Base-by-base conservation (phyloP, 495 filamentous ascomycete species). In the Tuber brumale region DNA sequence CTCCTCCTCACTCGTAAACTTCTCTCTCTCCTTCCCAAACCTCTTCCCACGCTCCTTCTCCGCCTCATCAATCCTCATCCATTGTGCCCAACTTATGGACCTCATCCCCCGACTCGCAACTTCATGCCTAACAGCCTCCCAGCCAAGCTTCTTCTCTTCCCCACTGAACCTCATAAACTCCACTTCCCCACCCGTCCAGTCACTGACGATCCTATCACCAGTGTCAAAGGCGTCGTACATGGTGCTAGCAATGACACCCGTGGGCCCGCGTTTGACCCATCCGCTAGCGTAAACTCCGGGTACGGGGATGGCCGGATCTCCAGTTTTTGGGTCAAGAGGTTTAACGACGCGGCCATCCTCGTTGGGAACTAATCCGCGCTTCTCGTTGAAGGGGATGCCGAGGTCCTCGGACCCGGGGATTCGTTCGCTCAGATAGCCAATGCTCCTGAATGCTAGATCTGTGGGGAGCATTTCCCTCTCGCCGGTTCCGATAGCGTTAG, bases 221-320 rank as follows among this genome's bases (percentile, higher is more conserved):
- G 94, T 97, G 27, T 88, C 88, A 81, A 97, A 97, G 0, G 94
- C 96, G 84, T 98, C 96, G 72, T 91, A 90, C 95, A 99, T 97
- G 0, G 95, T 99, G 42, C 90, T 93, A 16, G 95, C 95, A 83
- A 99, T 98, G 5, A 97, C 95, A 9, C 95, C 95, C 8, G 94
- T 97, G 0, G 95, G 96, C 1, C 95, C 95, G 66, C 93, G 88
- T 85, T 98, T 98, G 35, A 97, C 94, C 95, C 95, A 99, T 6
- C 95, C 95, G 35, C 94, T 93, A 78, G 93, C 95, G 84, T 99
- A 99, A 27, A 97, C 81, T 1, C 96, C 96, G 2, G 92, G 92
- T 1, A 97, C 84, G 2, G 66, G 72, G 7, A 51, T 83, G 4
- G 77, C 74, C 2, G 82, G 82, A 5, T 80, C 43, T 0, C 77